Conservation (phyloP, 768 basidiomycete genomes). For the Agrocybe pediades region DNA sequence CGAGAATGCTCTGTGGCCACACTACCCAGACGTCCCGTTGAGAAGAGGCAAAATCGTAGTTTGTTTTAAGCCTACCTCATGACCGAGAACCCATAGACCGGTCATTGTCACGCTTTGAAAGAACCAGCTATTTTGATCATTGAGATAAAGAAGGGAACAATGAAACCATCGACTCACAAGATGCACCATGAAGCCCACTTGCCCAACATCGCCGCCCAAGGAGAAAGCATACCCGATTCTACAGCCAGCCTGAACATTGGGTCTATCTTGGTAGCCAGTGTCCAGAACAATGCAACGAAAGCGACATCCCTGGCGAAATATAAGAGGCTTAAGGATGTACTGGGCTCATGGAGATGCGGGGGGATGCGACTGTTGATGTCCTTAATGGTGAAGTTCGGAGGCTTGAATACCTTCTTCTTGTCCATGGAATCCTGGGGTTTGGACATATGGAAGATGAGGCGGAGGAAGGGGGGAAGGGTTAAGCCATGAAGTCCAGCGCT, state of each 20-base stretch:
- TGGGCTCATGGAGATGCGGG: constrained; percentile 1
- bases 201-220: neutral
- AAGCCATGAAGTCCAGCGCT: too few species aligned
- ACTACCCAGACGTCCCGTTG: neutral
- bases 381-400: constrained; percentile 1
- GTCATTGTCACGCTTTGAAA: constrained; percentile 4
- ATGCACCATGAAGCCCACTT: neutral
- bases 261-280: neutral
- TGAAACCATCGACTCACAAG: neutral
- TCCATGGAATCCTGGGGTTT: neutral
- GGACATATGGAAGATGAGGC: neutral
- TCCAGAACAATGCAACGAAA: constrained; percentile 2
- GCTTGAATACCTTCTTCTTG: neutral
- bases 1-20: constrained; percentile 3
- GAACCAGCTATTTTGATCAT: neutral
- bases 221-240: neutral
- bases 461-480: neutral
- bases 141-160: neutral
- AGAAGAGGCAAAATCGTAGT: neutral
- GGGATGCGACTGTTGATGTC: constrained; percentile 5
- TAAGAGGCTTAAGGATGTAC: neutral
- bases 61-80: neutral
- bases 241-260: neutral
- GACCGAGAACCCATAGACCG: constrained; percentile 5
- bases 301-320: constrained; percentile 3